A percentile compares a stretch with the other conserved stretches of the same genome.
These are phyloP conservation scores for Cicer yamashitae DNA, from an alignment of 306 rosid genomes.

Conservation along the genomic window DNA sequence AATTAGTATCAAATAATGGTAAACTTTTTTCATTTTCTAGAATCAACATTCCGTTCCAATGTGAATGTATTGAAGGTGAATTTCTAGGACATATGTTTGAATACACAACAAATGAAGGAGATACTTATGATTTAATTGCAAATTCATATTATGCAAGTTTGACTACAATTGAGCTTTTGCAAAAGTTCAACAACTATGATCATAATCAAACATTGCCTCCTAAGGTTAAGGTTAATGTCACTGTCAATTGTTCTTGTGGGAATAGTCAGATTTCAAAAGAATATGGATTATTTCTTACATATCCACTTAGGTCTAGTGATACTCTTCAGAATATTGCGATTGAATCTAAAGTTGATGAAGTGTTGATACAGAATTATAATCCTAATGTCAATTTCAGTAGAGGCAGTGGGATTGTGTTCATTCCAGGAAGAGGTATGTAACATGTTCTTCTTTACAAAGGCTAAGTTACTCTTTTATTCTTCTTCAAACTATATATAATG, in stretches of 20 bases:
- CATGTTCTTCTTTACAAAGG: background rate
- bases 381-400: constrained; percentile 58
- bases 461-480: background rate
- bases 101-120: constrained; percentile 46
- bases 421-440: constrained; percentile 71
- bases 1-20: constrained; percentile 17
- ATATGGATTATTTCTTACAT: constrained; percentile 75
- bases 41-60: constrained; percentile 60
- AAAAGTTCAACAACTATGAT: constrained; percentile 50
- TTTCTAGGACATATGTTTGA: constrained; percentile 68
- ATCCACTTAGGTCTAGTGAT: constrained; percentile 58
- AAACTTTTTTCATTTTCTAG: background rate
- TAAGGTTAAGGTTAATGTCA: constrained; percentile 50
- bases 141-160: constrained; percentile 46
- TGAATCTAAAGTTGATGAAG: constrained; percentile 29
- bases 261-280: constrained; percentile 52
- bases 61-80: constrained; percentile 57
- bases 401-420: constrained; percentile 56
- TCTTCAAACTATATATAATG: background rate
- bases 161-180: constrained; percentile 59
- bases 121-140: constrained; percentile 58
- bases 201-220: constrained; percentile 31
- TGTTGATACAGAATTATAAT: constrained; percentile 49
- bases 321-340: constrained; percentile 41
- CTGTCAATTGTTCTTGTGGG: constrained; percentile 78